Conservation (phyloP, 2,329 filamentous ascomycete genomes). For the Byssothecium circinans region DNA sequence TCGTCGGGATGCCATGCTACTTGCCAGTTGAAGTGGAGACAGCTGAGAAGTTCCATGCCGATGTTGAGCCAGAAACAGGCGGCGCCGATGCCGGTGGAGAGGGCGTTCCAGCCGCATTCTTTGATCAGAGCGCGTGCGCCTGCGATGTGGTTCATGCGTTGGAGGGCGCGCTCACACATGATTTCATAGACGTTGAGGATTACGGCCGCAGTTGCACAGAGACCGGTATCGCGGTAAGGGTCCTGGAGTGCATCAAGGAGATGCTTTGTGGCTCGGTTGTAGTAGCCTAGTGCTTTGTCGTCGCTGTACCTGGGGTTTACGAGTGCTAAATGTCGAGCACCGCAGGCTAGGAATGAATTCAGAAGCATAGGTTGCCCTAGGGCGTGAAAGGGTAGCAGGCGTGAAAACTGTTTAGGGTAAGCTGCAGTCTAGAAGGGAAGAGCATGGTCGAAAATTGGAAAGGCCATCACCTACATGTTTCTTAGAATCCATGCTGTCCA, state of each 20-base stretch:
- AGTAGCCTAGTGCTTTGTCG: conserved; percentile 79
- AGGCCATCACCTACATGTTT: conserved; percentile 63
- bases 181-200: conserved; percentile 91
- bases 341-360: conserved; percentile 86
- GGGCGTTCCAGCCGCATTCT: conserved; percentile 86
- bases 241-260: conserved; percentile 78
- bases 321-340: conserved; percentile 76
- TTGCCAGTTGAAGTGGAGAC: conserved; percentile 83
- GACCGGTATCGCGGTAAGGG: conserved; percentile 77
- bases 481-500: conserved; percentile 84
- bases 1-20: conserved; percentile 87
- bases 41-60: conserved; percentile 85
- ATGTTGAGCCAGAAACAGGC: conserved; percentile 96
- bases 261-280: conserved; percentile 80
- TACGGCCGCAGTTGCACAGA: conserved; percentile 85
- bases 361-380: conserved; percentile 83
- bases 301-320: conserved; percentile 70
- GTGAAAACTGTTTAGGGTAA: conserved; percentile 64
- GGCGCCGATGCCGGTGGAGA: conserved; percentile 73
- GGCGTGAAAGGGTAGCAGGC: conserved; percentile 79
- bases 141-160: conserved; percentile 87
- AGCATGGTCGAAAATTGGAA: conserved; percentile 1
- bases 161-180: conserved; percentile 78
- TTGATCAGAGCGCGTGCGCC: conserved; percentile 84
- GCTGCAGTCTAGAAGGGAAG: not conserved